phyloP scores from a whole-genome alignment of 2,329 filamentous ascomycete genomes.

The Aspergillus sp. region DNA sequence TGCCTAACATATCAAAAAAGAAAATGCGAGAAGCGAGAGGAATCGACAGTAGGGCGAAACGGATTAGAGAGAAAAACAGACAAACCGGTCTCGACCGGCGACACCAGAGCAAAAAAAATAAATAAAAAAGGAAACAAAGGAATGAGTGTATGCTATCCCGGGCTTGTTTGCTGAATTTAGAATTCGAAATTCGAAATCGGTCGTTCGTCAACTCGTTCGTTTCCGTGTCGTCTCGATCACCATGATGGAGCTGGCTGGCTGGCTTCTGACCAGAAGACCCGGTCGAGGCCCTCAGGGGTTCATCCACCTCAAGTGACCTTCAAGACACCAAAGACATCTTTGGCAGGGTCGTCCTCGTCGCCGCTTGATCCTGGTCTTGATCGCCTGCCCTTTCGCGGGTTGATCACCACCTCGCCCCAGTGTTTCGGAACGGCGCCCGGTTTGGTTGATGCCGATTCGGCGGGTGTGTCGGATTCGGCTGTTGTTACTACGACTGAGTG shows the following conservation, averaged over 20 bases:
- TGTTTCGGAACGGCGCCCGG: conserved; percentile 38
- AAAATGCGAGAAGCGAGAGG: neutral
- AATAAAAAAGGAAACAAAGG: neutral
- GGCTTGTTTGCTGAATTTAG: neutral
- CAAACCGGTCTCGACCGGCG: conserved; percentile 10
- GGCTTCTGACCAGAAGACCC: neutral
- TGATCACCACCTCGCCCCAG: conserved; percentile 47
- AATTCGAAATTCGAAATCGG: neutral
- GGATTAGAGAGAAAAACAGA: neutral
- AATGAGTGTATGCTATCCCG: conserved; percentile 10
- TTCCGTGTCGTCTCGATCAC: conserved; percentile 9
- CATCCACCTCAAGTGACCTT: conserved; percentile 29
- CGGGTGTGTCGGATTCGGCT: conserved; percentile 14
- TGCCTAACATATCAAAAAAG: neutral
- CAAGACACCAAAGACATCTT: conserved; percentile 43
- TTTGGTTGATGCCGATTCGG: conserved; percentile 15
- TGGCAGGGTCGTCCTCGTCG: conserved; percentile 20
- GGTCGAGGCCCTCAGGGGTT: no score
- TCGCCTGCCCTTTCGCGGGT: conserved; percentile 35
- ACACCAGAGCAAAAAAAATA: conserved; percentile 1
- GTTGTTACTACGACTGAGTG: conserved; percentile 22
- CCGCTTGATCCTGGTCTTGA: conserved; percentile 26
- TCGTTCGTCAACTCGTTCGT: conserved; percentile 1
- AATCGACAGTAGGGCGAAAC: neutral
- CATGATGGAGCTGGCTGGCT: neutral